Evolutionary conservation across 164 flowering plant species (phyloP), one percentile per base, ranked within the genome.

Genomic region (Paratinospora sagittata): DNA sequence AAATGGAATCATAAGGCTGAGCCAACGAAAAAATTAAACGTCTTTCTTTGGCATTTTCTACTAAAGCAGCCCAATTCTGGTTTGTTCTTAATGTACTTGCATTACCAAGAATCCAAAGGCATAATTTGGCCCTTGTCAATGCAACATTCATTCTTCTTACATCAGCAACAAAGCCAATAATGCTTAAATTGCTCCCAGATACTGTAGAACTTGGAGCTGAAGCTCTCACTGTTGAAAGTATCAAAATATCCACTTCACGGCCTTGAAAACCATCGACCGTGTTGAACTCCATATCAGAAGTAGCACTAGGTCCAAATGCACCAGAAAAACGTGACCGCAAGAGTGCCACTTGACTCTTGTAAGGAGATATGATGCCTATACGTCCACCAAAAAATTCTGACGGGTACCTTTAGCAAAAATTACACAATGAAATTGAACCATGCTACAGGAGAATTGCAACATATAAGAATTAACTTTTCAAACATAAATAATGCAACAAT

Each of bases 211-310:
- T 65, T 63, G 79, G 45, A 65, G 74, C 82, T 8, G 87, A 76
- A 57, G 97, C 90, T 79, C 99, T 85, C 34, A 96, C 99, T 30
- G 97, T 93, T 34, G 99, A 96, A 72, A 96, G 89, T 34, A 96
- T 73, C 36, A 96, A 76, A 66, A 96, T 86, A 81, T 96, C 99
- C 67, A 93, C 95, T 75, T 96, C 99, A 36, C 98, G 89, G 34
- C 99, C 99, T 84, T 96, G 99, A 77, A 91, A 96, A 65, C 98
- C 99, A 81, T 96, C 99, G 36, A 96, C 95, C 24, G 99, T 96
- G 72, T 96, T 96, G 57, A 96, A 87, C 70, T 96, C 98, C 79
- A 93, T 84, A 58, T 90, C 95, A 55, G 85, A 84, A 55, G 78
- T 73, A 70, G 78, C 74, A 70, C 84, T 78, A 63, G 96, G 80